Base-by-base conservation (phyloP, 768 basidiomycete species). In the Lentinula aciculospora region DNA sequence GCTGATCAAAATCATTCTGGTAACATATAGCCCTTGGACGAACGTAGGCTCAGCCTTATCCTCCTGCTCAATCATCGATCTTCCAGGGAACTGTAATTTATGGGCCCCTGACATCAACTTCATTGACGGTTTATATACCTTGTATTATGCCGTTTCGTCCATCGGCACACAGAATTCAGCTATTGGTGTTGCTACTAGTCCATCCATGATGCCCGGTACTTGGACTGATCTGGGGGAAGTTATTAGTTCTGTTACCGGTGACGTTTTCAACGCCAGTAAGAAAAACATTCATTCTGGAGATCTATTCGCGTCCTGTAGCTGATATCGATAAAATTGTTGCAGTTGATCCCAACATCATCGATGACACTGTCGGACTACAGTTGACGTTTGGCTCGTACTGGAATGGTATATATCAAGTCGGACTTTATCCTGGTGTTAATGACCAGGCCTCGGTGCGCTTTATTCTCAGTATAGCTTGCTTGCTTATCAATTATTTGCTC, bases 371-470 rank as follows among this genome's bases (percentile, higher is more conserved):
- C 15, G 54, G 44, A 25, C 27, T 56, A 9, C 40, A 44, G 42
- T 23, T 56, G 29, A 28, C 54, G 23, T 56, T 44, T 10, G 54
- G 54, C 19, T 56, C 54, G 15, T 56, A 21, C 12, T 44, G 54
- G 54, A 15, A 56, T 44, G 54, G 54, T 27, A 56, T 56, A 21
- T 42, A 23, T 6, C 54, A 56, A 29, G 32, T 56, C 7, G 44
- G 54, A 6, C 42, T 61, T 4, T 61, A 39, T 37, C 60, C 60
- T 19, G 60, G 51, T 17, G 60, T 61, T 4, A 61, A 61, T 25
- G 46, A 61, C 28, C 56, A 53, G 27, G 60, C 60, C 12, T 61
- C 60, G 40, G 60, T 61, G n/a, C 13, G 56, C 27, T 50, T 39
- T n/a, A 13, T 44, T 25, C 4, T 7, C 27, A 25, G 13, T 36